Evolutionary conservation across 331 rosid genomes (phyloP).

Genomic region (Acacia pycnantha): DNA sequence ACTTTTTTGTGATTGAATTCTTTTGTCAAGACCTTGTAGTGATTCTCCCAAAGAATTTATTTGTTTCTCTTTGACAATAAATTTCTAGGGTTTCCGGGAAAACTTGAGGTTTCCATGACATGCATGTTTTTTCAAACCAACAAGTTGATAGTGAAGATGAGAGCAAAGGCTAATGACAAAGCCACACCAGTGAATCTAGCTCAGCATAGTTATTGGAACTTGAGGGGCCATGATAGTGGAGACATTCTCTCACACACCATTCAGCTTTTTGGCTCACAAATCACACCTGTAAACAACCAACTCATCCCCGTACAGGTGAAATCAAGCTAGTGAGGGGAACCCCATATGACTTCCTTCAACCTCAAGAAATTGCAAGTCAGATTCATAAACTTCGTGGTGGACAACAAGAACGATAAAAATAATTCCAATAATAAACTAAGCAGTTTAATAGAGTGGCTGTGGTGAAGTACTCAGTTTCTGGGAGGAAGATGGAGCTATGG

Average conservation of each 20-base stretch:
- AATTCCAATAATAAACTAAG: background rate
- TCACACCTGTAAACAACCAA: conserved; percentile 41
- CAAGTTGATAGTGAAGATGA: conserved; percentile 51
- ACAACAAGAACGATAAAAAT: conserved; percentile 5
- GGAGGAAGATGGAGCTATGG: conserved; percentile 70
- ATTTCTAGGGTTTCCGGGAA: conserved; percentile 56
- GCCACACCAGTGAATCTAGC: conserved; percentile 54
- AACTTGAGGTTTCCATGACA: conserved; percentile 49
- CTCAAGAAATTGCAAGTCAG: conserved; percentile 41
- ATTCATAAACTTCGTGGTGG: conserved; percentile 36
- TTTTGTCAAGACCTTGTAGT: no score
- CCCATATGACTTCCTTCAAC: conserved; percentile 46
- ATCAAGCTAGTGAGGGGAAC: conserved; percentile 25
- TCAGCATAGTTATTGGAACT: conserved; percentile 51
- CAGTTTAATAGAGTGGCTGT: conserved; percentile 42
- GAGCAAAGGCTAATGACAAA: conserved; percentile 43
- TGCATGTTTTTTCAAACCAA: conserved; percentile 44
- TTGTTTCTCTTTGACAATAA: background rate
- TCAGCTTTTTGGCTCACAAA: conserved; percentile 37
- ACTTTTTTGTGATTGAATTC: no score
- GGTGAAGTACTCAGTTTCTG: conserved; percentile 42
- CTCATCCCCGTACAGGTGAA: conserved; percentile 45
- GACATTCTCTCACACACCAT: conserved; percentile 44
- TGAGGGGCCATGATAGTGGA: conserved; percentile 48
- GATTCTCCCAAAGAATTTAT: background rate